phyloP scores from a whole-genome alignment of 2,329 filamentous ascomycete genomes.

The Zasmidium citrigriseum region DNA sequence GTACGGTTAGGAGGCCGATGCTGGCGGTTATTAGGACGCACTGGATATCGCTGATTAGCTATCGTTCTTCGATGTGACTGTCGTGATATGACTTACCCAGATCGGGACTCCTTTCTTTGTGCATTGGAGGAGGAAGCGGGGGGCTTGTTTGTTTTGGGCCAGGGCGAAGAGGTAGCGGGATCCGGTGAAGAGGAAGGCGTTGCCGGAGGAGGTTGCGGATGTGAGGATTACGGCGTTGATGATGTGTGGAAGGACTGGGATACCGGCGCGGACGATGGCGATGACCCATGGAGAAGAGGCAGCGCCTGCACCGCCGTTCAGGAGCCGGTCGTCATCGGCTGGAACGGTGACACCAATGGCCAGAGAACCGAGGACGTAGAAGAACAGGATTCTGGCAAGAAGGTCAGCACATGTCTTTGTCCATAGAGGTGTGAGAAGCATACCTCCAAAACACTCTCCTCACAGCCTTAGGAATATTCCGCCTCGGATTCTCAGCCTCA shows the following conservation, averaged over 20 bases:
- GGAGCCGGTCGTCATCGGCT: constrained; percentile 53
- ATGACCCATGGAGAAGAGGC: constrained; percentile 65
- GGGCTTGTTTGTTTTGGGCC: constrained; percentile 54
- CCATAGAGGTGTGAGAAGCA: constrained; percentile 1
- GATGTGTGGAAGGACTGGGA: constrained; percentile 67
- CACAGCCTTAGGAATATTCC: constrained; percentile 57
- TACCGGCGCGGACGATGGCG: constrained; percentile 66
- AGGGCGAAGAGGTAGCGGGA: constrained; percentile 54
- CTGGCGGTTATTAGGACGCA: constrained; percentile 46
- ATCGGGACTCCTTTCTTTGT: constrained; percentile 47
- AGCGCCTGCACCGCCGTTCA: constrained; percentile 44
- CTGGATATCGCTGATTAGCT: background rate
- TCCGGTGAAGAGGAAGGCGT: constrained; percentile 62
- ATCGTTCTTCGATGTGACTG: constrained; percentile 55
- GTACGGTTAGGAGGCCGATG: constrained; percentile 56
- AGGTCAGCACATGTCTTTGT: constrained; percentile 21
- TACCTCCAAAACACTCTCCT: constrained; percentile 52
- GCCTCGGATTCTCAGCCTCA: constrained; percentile 55
- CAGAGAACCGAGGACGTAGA: constrained; percentile 59
- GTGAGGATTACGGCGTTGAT: constrained; percentile 78
- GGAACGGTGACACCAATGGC: constrained; percentile 62
- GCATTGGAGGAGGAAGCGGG: constrained; percentile 49
- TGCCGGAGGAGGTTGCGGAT: constrained; percentile 69
- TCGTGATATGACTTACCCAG: constrained; percentile 46
- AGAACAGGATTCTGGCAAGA: constrained; percentile 49